phyloP scores from a whole-genome alignment of 768 basidiomycete species.

The Tephrocybe sp. region DNA sequence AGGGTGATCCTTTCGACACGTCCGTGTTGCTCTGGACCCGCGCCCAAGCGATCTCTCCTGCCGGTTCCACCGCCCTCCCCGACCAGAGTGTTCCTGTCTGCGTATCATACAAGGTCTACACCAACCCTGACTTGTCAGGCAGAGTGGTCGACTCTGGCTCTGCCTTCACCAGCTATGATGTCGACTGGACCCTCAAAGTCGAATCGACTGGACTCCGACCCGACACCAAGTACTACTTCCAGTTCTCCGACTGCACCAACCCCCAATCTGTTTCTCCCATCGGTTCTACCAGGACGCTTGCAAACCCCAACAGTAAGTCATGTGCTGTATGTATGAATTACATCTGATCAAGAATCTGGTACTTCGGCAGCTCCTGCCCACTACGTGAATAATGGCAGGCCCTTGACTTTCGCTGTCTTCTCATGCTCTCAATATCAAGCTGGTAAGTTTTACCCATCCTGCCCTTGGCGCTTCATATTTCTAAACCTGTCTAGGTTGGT shows the following conservation, averaged over 20 bases:
- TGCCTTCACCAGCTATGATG: conserved; percentile 56
- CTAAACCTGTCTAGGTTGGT: too few relatives aligned
- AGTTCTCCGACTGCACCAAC: conserved; percentile 46
- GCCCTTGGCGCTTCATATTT: too few relatives aligned
- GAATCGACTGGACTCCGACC: conserved; percentile 49
- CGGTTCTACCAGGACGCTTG: conserved; percentile 46
- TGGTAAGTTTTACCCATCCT: conserved; percentile 34
- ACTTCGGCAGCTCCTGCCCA: conserved; percentile 31
- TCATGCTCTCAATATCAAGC: conserved; percentile 55
- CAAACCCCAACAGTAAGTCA: neutral
- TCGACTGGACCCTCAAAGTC: conserved; percentile 62
- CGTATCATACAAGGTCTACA: conserved; percentile 43
- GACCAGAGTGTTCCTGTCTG: conserved; percentile 37
- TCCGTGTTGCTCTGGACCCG: conserved; percentile 60
- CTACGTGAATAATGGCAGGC: conserved; percentile 50
- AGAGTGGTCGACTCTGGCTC: conserved; percentile 37
- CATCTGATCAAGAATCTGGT: neutral
- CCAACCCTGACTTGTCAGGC: conserved; percentile 32
- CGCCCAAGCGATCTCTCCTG: conserved; percentile 36
- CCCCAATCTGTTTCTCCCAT: conserved; percentile 40
- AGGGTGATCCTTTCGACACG: conserved; percentile 54
- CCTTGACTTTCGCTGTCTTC: conserved; percentile 54
- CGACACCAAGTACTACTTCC: conserved; percentile 51
- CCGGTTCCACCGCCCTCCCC: conserved; percentile 3
- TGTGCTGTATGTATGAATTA: neutral